phyloP scores from a whole-genome alignment of 2,329 filamentous ascomycete genomes.

The Talaromyces marneffei region DNA sequence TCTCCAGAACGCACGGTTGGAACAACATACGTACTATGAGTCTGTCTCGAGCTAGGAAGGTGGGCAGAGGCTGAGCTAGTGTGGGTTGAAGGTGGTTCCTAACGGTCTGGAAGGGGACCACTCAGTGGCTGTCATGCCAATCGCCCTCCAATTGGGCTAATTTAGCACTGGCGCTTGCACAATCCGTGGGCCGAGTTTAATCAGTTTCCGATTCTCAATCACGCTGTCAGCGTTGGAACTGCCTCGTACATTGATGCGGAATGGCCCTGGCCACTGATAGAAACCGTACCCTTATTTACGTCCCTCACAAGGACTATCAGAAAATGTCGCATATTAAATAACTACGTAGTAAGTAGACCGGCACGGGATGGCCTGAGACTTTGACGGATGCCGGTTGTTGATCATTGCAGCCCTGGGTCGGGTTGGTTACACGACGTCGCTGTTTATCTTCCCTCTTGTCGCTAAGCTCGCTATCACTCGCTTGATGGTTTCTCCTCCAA shows the following conservation, averaged over 20 bases:
- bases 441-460: not conserved
- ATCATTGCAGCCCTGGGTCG: not conserved
- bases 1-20: not conserved
- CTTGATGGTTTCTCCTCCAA: not conserved
- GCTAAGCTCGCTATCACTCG: too few relatives aligned
- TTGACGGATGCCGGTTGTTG: not conserved
- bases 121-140: not conserved
- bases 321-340: not conserved
- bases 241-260: not conserved
- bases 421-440: conserved; percentile 1
- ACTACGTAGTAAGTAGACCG: too few relatives aligned
- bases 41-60: not conserved
- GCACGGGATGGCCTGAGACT: not conserved
- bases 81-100: not conserved
- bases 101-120: conserved; percentile 6
- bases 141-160: not conserved
- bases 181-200: not conserved
- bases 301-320: not conserved
- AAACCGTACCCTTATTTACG: not conserved
- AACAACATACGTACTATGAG: not conserved
- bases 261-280: not conserved
- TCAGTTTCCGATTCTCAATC: not conserved
- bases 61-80: conserved; percentile 7
- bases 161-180: conserved; percentile 3
- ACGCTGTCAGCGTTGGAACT: not conserved